Percentiles rank a stretch among this genome's conserved stretches.
Conservation (phyloP, 2,329 filamentous ascomycete species). For the Paecilomyces fulvus region DNA sequence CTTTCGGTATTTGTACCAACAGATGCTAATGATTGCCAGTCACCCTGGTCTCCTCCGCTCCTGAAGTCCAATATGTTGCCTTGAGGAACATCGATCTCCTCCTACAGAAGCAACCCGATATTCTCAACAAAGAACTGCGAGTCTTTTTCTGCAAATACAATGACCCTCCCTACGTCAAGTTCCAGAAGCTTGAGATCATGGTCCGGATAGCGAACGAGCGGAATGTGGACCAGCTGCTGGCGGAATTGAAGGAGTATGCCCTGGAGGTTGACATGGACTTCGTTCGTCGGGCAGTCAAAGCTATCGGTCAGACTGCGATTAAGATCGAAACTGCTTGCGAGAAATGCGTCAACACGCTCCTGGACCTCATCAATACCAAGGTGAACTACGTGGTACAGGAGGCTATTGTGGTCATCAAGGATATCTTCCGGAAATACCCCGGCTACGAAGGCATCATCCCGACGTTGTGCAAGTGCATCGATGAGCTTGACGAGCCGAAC, state of each 20-base stretch:
- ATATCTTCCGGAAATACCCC: conserved; percentile 94
- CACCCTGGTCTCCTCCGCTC: conserved; percentile 87
- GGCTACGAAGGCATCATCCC: conserved; percentile 98
- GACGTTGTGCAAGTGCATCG: conserved; percentile 90
- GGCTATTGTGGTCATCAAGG: conserved; percentile 97
- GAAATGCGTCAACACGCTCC: conserved; percentile 86
- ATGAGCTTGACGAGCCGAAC: conserved; percentile 90
- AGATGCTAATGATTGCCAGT: conserved; percentile 47
- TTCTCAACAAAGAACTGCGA: conserved; percentile 91
- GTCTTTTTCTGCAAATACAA: conserved; percentile 99
- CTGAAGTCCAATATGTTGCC: conserved; percentile 97
- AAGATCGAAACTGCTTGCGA: conserved; percentile 95
- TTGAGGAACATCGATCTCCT: conserved; percentile 92
- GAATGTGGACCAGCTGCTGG: conserved; percentile 89
- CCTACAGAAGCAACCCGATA: conserved; percentile 90
- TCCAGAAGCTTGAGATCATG: conserved; percentile 98
- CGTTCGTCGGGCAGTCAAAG: conserved; percentile 84
- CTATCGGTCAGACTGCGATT: conserved; percentile 95
- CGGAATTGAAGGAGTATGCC: conserved; percentile 94
- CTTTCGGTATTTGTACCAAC: background rate
- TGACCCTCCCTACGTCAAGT: conserved; percentile 92
- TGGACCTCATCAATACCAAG: conserved; percentile 93
- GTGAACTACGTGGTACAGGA: conserved; percentile 99
- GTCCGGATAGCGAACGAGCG: conserved; percentile 96
- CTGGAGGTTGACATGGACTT: conserved; percentile 99